Evolutionary conservation across 805 yeast genomes (phyloP), one percentile per base, ranked within the genome.

Genomic region (Spathaspora girioi): DNA sequence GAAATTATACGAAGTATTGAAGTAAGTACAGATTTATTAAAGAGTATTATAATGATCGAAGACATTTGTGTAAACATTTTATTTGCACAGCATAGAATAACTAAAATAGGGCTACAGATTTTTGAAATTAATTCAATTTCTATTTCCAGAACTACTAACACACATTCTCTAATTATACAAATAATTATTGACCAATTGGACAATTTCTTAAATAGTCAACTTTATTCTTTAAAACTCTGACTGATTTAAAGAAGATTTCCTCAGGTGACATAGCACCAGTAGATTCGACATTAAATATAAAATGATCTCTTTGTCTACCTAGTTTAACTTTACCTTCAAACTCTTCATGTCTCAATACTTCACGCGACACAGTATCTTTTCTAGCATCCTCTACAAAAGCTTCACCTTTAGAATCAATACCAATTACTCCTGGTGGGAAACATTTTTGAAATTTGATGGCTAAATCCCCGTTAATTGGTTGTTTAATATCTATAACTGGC

Each of bases 191-290:
- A 43, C 84, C 81, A 54, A 88, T 86, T 47, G 94, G 93, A 69
- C 94, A 88, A 63, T 76, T 82, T 66, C 87, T 83, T 68, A 88
- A 75, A 65, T 85, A 86, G 56, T 84, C 89, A 35, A 89, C 92
- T 74, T 94, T 94, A 65, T 86, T 86, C 70, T 84, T 88, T 67
- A 94, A 78, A 50, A 91, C 84, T 67, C 93, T 81, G 47, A 94
- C 87, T 54, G 93, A 83, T 69, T 93, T 94, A 73, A 90, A 83
- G 71, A 94, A 94, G 50, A 94, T 90, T 73, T 93, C 98, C 62
- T 89, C 97, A 19, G 99, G 97, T 14, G 90, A 77, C 97, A 94
- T 92, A 42, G 97, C 97, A 40, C 99, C 98, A 2, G 96, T 86
- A 51, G 93, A 84, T 71, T 94, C 99, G 45, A 94, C 91, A 62